phyloP scores from a whole-genome alignment of 2,329 filamentous ascomycete genomes.

The Claviceps paspali region DNA sequence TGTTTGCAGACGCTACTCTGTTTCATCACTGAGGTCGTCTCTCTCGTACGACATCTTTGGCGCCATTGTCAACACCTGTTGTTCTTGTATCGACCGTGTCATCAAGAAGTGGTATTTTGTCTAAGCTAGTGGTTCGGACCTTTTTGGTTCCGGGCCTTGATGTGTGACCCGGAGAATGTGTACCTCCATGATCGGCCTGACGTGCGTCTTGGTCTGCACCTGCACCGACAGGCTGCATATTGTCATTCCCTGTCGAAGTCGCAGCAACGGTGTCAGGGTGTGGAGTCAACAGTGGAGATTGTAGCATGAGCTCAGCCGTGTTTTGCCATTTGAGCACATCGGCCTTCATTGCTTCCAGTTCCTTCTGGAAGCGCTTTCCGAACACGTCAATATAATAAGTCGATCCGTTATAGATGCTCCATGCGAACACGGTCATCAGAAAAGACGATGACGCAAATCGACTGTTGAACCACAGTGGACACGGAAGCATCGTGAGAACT shows the following conservation, averaged over 20 bases:
- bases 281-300: slow-evolving; percentile 19
- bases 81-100: slow-evolving; percentile 21
- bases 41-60: slow-evolving; percentile 31
- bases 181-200: not conserved
- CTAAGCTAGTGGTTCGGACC: slow-evolving; percentile 23
- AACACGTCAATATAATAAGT: slow-evolving; percentile 99
- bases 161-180: slow-evolving; percentile 4
- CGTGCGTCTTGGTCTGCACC: not conserved
- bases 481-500: slow-evolving; percentile 83
- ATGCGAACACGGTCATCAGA: slow-evolving; percentile 69
- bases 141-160: slow-evolving; percentile 9
- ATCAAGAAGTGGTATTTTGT: slow-evolving; percentile 43
- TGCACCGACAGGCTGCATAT: slow-evolving; percentile 8
- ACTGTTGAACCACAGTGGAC: slow-evolving; percentile 88
- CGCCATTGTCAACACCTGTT: slow-evolving; percentile 28
- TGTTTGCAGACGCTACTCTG: not conserved
- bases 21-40: slow-evolving; percentile 24
- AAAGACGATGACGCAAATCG: slow-evolving; percentile 65
- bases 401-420: slow-evolving; percentile 93
- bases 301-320: slow-evolving; percentile 31
- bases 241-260: slow-evolving; percentile 6
- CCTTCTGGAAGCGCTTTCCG: slow-evolving; percentile 90
- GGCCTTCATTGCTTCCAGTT: slow-evolving; percentile 73
- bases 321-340: slow-evolving; percentile 84
- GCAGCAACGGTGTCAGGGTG: slow-evolving; percentile 11